phyloP scores from a whole-genome alignment of 176 grass and related monocot species.

The Phoenix roebelenii region DNA sequence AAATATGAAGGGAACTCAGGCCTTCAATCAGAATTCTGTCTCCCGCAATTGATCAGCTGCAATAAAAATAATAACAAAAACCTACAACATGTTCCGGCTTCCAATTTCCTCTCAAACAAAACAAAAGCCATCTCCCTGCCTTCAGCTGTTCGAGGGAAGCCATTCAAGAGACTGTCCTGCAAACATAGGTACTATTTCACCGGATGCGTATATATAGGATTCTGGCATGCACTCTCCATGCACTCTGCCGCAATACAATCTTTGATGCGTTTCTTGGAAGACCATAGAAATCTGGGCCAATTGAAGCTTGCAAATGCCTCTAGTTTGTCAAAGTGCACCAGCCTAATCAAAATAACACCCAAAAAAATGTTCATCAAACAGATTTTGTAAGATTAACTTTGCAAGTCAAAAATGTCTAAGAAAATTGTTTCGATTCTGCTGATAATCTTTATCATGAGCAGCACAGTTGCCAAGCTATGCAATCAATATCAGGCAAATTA shows the following conservation, averaged over 20 bases:
- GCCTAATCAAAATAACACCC: constrained; percentile 32
- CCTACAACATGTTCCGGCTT: background rate
- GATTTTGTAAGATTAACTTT: too few relatives aligned
- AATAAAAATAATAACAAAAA: background rate
- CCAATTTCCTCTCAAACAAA: background rate
- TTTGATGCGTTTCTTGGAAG: constrained; percentile 70
- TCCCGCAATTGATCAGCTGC: background rate
- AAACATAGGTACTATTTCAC: constrained; percentile 80
- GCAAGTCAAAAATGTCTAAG: too few relatives aligned
- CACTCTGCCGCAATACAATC: constrained; percentile 54
- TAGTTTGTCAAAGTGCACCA: constrained; percentile 66
- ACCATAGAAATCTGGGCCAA: constrained; percentile 86
- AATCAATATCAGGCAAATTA: too few relatives aligned
- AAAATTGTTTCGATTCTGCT: too few relatives aligned
- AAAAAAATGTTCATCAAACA: too few relatives aligned
- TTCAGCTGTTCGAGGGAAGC: constrained; percentile 34
- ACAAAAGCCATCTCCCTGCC: background rate
- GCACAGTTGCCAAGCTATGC: too few relatives aligned
- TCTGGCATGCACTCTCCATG: constrained; percentile 70
- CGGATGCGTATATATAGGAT: constrained; percentile 42
- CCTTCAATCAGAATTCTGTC: background rate
- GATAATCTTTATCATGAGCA: too few relatives aligned
- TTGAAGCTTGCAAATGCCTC: constrained; percentile 94
- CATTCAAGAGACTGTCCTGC: constrained; percentile 60
- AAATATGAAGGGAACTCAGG: too few relatives aligned